Percentiles rank a stretch among this genome's conserved stretches.
These are phyloP conservation scores for Suzukiozyma palmioleophila DNA, from an alignment of 1,139 yeast species.

Conservation along the genomic window DNA sequence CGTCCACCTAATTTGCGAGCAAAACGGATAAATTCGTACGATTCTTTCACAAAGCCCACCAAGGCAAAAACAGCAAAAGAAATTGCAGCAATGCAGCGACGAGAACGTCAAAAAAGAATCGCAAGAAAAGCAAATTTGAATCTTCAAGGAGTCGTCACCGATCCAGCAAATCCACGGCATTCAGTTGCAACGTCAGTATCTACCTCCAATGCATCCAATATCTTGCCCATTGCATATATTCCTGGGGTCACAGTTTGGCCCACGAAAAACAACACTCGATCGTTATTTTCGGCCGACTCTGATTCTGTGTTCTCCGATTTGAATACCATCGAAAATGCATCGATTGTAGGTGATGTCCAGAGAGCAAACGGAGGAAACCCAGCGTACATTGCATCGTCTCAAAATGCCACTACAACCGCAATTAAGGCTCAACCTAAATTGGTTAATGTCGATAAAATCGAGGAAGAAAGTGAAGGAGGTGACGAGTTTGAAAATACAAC, in stretches of 20 bases:
- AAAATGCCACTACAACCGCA: constrained; percentile 46
- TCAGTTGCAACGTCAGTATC: constrained; percentile 58
- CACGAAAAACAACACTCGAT: constrained; percentile 41
- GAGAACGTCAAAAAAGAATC: constrained; percentile 21
- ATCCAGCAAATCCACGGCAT: constrained; percentile 24
- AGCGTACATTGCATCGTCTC: constrained; percentile 1
- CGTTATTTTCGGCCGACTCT: constrained; percentile 45
- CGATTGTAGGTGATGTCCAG: constrained; percentile 48
- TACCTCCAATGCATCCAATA: constrained; percentile 75
- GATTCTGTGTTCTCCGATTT: constrained; percentile 52
- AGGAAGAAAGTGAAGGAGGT: constrained; percentile 47
- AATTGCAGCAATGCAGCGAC: constrained; percentile 10
- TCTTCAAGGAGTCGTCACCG: constrained; percentile 14
- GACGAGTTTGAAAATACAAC: constrained; percentile 21
- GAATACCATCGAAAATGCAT: constrained; percentile 50
- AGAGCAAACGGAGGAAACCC: constrained; percentile 22
- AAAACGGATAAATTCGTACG: constrained; percentile 39
- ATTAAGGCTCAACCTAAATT: constrained; percentile 66
- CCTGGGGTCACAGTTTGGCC: constrained; percentile 85
- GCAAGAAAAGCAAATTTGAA: constrained; percentile 11
- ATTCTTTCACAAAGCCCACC: constrained; percentile 33
- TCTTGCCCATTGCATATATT: constrained; percentile 89
- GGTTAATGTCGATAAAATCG: constrained; percentile 52
- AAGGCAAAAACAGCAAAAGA: constrained; percentile 11
- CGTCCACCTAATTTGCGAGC: constrained; percentile 7